A percentile compares a stretch with the other conserved stretches of the same genome.
Conservation (phyloP, 192 early-diverging fungal species). For the Phycomyces blakesleeanus region DNA sequence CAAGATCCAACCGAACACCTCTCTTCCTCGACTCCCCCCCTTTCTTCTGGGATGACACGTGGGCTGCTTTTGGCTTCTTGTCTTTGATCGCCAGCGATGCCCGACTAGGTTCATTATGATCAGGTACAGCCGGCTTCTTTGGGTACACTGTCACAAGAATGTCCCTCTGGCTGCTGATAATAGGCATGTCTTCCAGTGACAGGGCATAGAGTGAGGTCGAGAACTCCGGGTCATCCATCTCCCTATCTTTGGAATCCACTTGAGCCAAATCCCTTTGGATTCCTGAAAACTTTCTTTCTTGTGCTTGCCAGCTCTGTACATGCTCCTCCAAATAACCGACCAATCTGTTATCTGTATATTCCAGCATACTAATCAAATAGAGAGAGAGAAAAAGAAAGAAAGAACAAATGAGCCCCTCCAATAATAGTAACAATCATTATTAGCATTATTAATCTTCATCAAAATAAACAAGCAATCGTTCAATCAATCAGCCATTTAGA, state of each 20-base stretch:
- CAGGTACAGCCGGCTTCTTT: neutral
- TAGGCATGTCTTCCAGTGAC: slow-evolving; percentile 18
- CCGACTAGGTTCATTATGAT: neutral
- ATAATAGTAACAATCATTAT: too few relatives aligned
- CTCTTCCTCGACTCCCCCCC: neutral
- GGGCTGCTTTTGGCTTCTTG: neutral
- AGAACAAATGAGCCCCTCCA: too few relatives aligned
- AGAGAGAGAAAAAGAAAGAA: too few relatives aligned
- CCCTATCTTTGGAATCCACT: neutral
- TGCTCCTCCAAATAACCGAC: slow-evolving; percentile 25
- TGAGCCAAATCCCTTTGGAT: neutral
- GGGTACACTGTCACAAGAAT: neutral
- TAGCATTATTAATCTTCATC: too few relatives aligned
- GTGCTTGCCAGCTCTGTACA: slow-evolving; percentile 17
- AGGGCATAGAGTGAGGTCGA: neutral
- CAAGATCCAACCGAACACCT: neutral
- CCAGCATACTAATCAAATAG: slow-evolving; percentile 20
- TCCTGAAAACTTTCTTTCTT: neutral
- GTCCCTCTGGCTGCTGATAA: slow-evolving; percentile 10
- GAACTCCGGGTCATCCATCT: slow-evolving; percentile 12
- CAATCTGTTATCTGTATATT: slow-evolving; percentile 1
- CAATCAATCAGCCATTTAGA: too few relatives aligned
- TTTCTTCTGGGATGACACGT: neutral
- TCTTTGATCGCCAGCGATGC: neutral
- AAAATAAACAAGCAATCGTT: too few relatives aligned